Evolutionary conservation across 164 flowering plant species (phyloP), one percentile per base, ranked within the genome.

Genomic region (Tinospora cordifolia): DNA sequence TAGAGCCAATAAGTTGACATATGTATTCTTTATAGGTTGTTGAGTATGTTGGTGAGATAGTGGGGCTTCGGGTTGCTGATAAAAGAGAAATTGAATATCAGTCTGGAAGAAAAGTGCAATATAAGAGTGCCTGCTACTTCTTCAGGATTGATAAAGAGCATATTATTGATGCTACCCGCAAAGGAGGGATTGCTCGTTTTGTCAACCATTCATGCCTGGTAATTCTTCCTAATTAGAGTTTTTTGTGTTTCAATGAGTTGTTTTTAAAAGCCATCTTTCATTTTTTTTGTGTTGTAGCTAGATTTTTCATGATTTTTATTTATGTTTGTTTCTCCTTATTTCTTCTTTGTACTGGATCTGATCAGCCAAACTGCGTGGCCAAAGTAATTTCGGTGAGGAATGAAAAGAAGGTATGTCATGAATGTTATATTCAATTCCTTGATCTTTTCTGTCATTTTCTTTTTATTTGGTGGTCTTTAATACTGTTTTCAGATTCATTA

Each of bases 121-220:
- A 87, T 73, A 83, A 87, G 77, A 83, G 88, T 69, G 90, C 90
- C 30, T 88, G 90, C 72, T 88, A 88, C 78, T 87, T 88, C 79
- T 88, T 88, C 68, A 82, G 88, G 77, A 82, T 88, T 66, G 93
- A 88, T 58, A 85, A 87, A 77, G 93, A 87, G 67, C 87, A 85
- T 60, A 84, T 88, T 19, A 83, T 88, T 72, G 93, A 88, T 84
- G 90, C 93, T 57, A 88, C 93, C 57, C 71, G 83, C 51, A 85
- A 83, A 79, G 93, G 93, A n/a, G 93, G 93, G 26, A 87, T 88
- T 80, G 93, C 93, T 66, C 87, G 93, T 10, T 88, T 88, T 80
- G 90, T 88, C 71, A 88, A 88, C 72, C 93, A 88, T 75, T 88
- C 93, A 51, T 88, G 93, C 80, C 74, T 74, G 89, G 93, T 88